Conservation (phyloP, 2,329 filamentous ascomycete genomes). For the Chaetomium olivaceum region DNA sequence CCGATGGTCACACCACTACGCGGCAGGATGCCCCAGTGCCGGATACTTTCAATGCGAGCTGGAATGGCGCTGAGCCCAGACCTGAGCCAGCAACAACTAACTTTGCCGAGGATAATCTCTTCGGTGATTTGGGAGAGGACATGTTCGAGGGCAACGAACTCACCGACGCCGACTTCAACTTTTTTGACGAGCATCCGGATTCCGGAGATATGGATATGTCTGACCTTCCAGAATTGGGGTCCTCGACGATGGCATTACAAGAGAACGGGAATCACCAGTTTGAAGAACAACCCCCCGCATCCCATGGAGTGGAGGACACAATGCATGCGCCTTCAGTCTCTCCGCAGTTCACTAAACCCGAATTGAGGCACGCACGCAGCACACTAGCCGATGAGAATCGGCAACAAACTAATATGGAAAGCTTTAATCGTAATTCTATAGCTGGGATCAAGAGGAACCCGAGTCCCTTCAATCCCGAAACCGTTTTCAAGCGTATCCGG, state of each 20-base stretch:
- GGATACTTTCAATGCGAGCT: conserved; percentile 42
- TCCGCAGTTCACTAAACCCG: conserved; percentile 58
- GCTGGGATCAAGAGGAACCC: conserved; percentile 50
- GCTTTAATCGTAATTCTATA: conserved; percentile 33
- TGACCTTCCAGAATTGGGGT: conserved; percentile 36
- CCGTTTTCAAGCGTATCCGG: conserved; percentile 59
- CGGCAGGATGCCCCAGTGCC: conserved; percentile 32
- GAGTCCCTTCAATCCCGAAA: conserved; percentile 59
- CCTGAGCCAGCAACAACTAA: conserved; percentile 47
- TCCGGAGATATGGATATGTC: conserved; percentile 43
- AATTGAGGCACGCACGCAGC: conserved; percentile 59
- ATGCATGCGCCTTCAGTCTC: conserved; percentile 23
- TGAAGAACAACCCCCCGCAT: conserved; percentile 9
- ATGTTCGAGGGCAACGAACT: conserved; percentile 72
- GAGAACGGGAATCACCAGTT: conserved; percentile 22
- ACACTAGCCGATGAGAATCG: conserved; percentile 47
- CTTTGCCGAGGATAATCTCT: conserved; percentile 59
- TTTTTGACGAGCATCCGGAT: conserved; percentile 68
- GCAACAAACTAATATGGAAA: conserved; percentile 36
- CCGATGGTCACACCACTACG: conserved; percentile 44
- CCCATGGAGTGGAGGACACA: conserved; percentile 10
- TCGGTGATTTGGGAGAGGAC: conserved; percentile 68
- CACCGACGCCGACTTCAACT: conserved; percentile 82
- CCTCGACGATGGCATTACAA: conserved; percentile 25
- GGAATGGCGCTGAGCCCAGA: conserved; percentile 48